Evolutionary conservation across 2,329 filamentous ascomycete genomes (phyloP).

Genomic region (Arthrobotrys pseudoclavata): DNA sequence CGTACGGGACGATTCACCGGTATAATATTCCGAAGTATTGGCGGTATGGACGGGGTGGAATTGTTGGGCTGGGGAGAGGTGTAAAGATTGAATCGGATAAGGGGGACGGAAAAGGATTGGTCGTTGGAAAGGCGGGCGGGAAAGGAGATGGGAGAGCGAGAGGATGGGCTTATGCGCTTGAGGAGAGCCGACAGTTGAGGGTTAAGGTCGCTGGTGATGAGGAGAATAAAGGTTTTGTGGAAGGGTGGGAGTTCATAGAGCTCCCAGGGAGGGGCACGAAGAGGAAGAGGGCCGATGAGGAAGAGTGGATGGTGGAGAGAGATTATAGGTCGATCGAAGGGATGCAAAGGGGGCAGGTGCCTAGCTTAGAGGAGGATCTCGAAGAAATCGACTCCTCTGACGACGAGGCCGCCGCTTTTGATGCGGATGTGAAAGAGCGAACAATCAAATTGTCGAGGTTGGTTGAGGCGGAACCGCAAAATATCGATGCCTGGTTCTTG

Average conservation of each 20-base stretch:
- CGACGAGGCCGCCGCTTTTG: slow-evolving; percentile 39
- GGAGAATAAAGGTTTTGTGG: slow-evolving; percentile 59
- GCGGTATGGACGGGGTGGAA: slow-evolving; percentile 76
- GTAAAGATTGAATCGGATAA: slow-evolving; percentile 75
- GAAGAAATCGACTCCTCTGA: slow-evolving; percentile 51
- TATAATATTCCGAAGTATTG: slow-evolving; percentile 79
- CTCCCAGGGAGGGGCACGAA: slow-evolving; percentile 51
- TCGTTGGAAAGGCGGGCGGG: slow-evolving; percentile 46
- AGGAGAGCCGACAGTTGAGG: slow-evolving; percentile 60
- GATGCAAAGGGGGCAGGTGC: slow-evolving; percentile 48
- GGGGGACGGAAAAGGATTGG: slow-evolving; percentile 66
- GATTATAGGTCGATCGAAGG: slow-evolving; percentile 55
- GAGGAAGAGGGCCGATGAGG: slow-evolving; percentile 38
- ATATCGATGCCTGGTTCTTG: slow-evolving; percentile 80
- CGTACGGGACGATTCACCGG: slow-evolving; percentile 80
- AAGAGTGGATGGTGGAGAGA: not conserved
- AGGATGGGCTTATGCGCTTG: slow-evolving; percentile 60
- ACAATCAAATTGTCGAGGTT: slow-evolving; percentile 65
- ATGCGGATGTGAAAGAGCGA: slow-evolving; percentile 50
- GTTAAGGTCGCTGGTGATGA: slow-evolving; percentile 59
- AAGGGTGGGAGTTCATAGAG: slow-evolving; percentile 62
- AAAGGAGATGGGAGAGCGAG: slow-evolving; percentile 35
- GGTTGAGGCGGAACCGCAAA: slow-evolving; percentile 76
- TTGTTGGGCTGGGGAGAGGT: slow-evolving; percentile 76
- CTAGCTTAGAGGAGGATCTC: slow-evolving; percentile 43